phyloP scores from a whole-genome alignment of 805 yeast genomes.

The Torulaspora delbrueckii region DNA sequence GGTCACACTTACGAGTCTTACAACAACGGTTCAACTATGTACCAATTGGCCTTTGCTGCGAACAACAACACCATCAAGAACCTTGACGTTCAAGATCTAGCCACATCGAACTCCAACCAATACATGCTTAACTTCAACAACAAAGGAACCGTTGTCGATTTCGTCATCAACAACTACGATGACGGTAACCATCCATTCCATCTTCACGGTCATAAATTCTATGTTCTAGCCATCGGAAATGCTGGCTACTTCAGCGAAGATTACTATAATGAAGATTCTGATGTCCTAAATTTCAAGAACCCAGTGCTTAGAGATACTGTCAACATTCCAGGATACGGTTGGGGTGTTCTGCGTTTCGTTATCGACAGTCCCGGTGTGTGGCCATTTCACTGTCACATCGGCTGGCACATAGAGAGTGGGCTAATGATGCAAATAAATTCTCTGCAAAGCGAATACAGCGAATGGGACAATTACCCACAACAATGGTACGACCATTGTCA shows the following conservation, averaged over 20 bases:
- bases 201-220: constrained; percentile 46
- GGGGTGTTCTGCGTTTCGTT: constrained; percentile 51
- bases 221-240: constrained; percentile 26
- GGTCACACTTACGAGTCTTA: constrained; percentile 22
- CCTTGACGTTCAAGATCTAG: constrained; percentile 11
- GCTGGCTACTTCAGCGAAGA: constrained; percentile 24
- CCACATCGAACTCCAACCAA: constrained; percentile 16
- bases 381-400: constrained; percentile 78
- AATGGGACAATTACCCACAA: constrained; percentile 24
- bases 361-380: constrained; percentile 79
- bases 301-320: constrained; percentile 59
- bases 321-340: constrained; percentile 53
- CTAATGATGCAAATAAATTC: constrained; percentile 34
- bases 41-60: constrained; percentile 9
- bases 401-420: constrained; percentile 66
- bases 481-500: constrained; percentile 26
- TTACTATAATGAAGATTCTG: constrained; percentile 38
- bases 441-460: constrained; percentile 20
- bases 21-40: constrained; percentile 17
- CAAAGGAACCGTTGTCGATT: constrained; percentile 45
- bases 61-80: constrained; percentile 10
- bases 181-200: constrained; percentile 65
- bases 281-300: constrained; percentile 43
- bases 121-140: constrained; percentile 23
- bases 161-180: constrained; percentile 62